Base-by-base conservation (phyloP, 306 rosid species). In the Calophaca sinica region DNA sequence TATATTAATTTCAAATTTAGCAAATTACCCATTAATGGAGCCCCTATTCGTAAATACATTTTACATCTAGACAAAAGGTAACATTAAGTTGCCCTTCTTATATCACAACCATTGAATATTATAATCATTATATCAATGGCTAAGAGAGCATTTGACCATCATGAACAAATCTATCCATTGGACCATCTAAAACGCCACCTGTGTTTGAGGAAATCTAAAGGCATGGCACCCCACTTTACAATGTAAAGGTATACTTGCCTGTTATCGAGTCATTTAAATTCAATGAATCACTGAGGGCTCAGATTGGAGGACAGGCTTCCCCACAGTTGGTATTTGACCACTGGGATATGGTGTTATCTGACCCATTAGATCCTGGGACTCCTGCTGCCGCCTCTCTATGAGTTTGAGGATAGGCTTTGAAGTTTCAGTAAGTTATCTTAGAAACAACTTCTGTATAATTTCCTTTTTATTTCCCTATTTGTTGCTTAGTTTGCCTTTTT, bases 261-360 rank as follows among this genome's bases (percentile, higher is more conserved):
- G 91, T 85, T n/a, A 1, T 83, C 0, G 88, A 87, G 76, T 89
- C 92, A 2, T 89, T 87, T 0, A 89, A 86, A 11, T 86, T 87
- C 85, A 76, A 55, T 83, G 85, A 11, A 31, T 75, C 44, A 76
- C 82, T 88, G 72, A 83, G 91, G 79, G 87, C 89, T 61, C 88
- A 74, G 62, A 74, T 72, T 8, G 79, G 44, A 0, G 93, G 93
- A 0, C 90, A 88, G 78, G 96, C 91, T n/a, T 90, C 87, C 87
- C 93, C 91, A 0, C 91, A 88, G 72, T 84, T 84, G 44, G 92
- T 88, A 15, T 90, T 90, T 9, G 93, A 91, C 50, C 96, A 91
- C 70, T 88, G 93, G 96, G 90, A 90, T 45, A 85, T 80, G 86
- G 85, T 91, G 88, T 7, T 79, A 0, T 88, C 93, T 0, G 93